phyloP scores from a whole-genome alignment of 305 asterid genomes.

The Plantago coronopus region DNA sequence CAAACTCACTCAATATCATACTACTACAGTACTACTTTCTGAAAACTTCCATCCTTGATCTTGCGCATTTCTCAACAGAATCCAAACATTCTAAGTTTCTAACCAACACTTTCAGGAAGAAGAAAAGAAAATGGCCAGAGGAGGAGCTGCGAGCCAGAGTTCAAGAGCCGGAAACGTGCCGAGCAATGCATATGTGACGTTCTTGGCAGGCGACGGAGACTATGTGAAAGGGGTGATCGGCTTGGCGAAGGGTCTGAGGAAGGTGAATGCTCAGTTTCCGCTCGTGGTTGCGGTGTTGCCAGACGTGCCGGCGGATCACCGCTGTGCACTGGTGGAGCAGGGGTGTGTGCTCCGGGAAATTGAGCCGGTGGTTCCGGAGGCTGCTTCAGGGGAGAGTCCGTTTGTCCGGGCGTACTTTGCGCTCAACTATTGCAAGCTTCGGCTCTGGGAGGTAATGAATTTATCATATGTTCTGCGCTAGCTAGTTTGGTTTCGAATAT shows the following conservation, averaged over 20 bases:
- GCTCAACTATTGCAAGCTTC: constrained; percentile 54
- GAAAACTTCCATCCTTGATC: background rate
- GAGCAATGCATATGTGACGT: constrained; percentile 37
- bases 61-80: background rate
- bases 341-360: constrained; percentile 51
- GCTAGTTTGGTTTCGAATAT: no score
- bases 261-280: constrained; percentile 42
- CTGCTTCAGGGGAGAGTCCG: constrained; percentile 5
- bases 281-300: constrained; percentile 48
- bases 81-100: no score
- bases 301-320: constrained; percentile 52
- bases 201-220: constrained; percentile 47
- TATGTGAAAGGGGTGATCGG: constrained; percentile 45
- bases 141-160: constrained; percentile 18
- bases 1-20: background rate
- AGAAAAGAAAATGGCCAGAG: constrained; percentile 24
- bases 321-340: constrained; percentile 38
- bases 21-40: no score
- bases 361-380: constrained; percentile 25
- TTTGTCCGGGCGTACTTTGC: constrained; percentile 42
- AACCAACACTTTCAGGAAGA: background rate
- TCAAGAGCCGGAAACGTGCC: background rate
- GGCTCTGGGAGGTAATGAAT: constrained; percentile 45
- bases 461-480: background rate
- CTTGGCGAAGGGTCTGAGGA: constrained; percentile 49